A percentile compares a stretch with the other conserved stretches of the same genome.
Conservation (phyloP, 208 protist genomes). For the Crithidia acanthocephali region DNA sequence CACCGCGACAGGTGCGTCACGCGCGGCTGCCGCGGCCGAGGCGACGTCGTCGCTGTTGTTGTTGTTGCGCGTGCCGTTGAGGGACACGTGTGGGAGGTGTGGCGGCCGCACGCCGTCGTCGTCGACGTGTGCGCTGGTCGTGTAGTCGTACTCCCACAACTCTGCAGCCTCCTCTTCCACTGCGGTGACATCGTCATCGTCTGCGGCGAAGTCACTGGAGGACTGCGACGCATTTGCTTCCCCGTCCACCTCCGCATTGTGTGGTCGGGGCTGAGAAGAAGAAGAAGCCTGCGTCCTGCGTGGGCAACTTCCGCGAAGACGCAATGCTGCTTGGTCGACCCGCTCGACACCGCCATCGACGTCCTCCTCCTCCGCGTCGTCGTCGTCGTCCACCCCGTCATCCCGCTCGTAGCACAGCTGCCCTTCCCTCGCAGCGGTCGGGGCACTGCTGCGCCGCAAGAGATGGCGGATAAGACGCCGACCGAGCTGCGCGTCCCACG, state of each 20-base stretch:
- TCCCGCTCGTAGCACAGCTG: conserved; percentile 33
- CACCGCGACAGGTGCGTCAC: conserved; percentile 23
- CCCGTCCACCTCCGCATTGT: background rate
- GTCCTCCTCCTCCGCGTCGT: background rate
- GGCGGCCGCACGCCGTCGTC: conserved; percentile 26
- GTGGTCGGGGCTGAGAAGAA: too few species aligned
- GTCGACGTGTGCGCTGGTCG: conserved; percentile 19
- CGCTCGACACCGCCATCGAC: background rate
- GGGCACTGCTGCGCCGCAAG: conserved; percentile 11
- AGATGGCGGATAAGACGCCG: conserved; percentile 29
- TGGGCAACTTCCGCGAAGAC: background rate
- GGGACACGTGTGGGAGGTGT: background rate
- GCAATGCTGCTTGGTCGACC: too few species aligned
- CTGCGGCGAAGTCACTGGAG: background rate
- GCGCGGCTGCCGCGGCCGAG: conserved; percentile 16
- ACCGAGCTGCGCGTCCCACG: conserved; percentile 38
- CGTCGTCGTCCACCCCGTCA: too few species aligned
- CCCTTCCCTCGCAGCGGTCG: conserved; percentile 15
- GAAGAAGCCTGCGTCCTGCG: too few species aligned
- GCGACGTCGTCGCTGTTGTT: conserved; percentile 5
- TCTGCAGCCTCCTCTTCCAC: background rate
- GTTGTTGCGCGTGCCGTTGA: background rate
- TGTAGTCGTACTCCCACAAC: conserved; percentile 30
- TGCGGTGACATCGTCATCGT: background rate
- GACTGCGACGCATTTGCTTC: background rate